Conservation (phyloP, 73 alveolate species). For the Paramecium primaurelia region DNA sequence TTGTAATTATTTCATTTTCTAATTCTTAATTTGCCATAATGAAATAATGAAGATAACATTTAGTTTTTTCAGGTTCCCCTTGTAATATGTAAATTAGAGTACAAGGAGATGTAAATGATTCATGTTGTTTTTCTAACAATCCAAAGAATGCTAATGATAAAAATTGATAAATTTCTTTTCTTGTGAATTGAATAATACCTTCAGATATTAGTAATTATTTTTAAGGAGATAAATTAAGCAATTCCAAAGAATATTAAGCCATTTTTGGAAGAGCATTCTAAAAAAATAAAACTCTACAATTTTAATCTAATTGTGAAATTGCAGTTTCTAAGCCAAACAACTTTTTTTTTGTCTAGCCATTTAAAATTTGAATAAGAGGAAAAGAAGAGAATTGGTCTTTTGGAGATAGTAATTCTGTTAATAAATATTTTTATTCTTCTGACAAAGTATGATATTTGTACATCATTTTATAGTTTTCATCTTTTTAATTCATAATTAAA, state of each 20-base stretch:
- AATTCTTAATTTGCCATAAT: background rate
- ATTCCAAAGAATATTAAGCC: background rate
- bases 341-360: background rate
- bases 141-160: background rate
- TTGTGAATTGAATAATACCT: background rate
- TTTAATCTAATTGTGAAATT: background rate
- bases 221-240: background rate
- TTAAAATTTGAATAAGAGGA: background rate
- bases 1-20: background rate
- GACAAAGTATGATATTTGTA: background rate
- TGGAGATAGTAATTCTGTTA: background rate
- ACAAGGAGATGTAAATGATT: background rate
- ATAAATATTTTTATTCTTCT: background rate
- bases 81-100: background rate
- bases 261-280: background rate
- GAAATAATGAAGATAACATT: conserved; percentile 44
- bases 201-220: background rate
- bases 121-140: background rate
- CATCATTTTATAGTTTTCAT: background rate
- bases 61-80: background rate
- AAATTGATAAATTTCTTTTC: background rate
- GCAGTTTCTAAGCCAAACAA: background rate
- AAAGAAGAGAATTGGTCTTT: background rate
- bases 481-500: background rate
- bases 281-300: background rate